phyloP scores from a whole-genome alignment of 176 grass and related monocot species.

The Juncus inflexus region DNA sequence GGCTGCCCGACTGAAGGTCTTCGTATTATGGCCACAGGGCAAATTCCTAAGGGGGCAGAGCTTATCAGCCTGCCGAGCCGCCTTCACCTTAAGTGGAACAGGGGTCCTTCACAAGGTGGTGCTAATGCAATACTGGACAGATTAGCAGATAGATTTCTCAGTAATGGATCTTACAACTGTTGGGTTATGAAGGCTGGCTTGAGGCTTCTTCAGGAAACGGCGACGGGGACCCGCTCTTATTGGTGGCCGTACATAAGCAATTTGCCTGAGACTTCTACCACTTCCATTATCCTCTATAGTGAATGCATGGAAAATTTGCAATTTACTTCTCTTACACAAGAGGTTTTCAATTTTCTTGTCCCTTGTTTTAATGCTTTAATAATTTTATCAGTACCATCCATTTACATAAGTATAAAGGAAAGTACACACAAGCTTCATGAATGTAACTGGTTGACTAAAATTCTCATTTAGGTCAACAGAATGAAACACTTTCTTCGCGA shows the following conservation, averaged over 20 bases:
- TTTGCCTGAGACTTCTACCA: slow-evolving; percentile 64
- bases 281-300: slow-evolving; percentile 75
- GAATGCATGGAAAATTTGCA: slow-evolving; percentile 87
- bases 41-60: slow-evolving; percentile 39
- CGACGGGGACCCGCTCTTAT: slow-evolving; percentile 45
- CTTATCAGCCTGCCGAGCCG: slow-evolving; percentile 58
- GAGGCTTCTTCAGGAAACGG: slow-evolving; percentile 90
- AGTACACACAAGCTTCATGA: too few relatives aligned
- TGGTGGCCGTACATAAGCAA: slow-evolving; percentile 97
- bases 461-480: slow-evolving; percentile 66
- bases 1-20: slow-evolving; percentile 45
- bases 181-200: slow-evolving; percentile 92
- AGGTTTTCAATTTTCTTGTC: slow-evolving; percentile 34
- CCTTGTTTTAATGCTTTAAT: too few relatives aligned
- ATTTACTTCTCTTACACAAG: slow-evolving; percentile 74
- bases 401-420: not conserved
- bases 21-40: slow-evolving; percentile 32
- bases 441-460: not conserved
- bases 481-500: slow-evolving; percentile 73
- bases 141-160: slow-evolving; percentile 45
- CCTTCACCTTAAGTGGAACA: slow-evolving; percentile 49
- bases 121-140: slow-evolving; percentile 43
- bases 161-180: slow-evolving; percentile 52
- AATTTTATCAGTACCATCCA: not conserved
- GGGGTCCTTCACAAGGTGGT: slow-evolving; percentile 13